Percentiles rank a stretch among this genome's conserved stretches.
These are phyloP conservation scores for Blastocystis hominis DNA, from an alignment of 352 stramenopile species.

Conservation along the genomic window DNA sequence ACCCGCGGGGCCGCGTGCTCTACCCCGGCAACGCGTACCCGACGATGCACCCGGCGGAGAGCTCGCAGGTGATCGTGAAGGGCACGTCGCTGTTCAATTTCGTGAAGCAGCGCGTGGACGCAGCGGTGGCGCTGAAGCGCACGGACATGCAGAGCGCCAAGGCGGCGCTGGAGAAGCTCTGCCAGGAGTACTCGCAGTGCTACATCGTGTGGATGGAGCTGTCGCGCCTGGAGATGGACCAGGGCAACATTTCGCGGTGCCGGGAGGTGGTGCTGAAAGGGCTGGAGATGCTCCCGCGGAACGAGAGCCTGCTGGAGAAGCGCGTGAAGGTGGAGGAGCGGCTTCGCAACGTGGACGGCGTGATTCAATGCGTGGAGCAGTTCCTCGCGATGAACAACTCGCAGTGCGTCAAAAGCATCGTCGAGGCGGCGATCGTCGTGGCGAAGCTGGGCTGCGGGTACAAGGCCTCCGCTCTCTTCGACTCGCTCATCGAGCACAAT, in stretches of 20 bases:
- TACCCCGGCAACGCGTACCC: not conserved
- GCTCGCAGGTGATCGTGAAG: not conserved
- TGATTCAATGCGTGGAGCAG: not conserved
- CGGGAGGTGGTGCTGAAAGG: constrained; percentile 2
- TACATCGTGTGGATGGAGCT: constrained; percentile 18
- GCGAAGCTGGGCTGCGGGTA: constrained; percentile 8
- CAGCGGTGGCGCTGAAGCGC: not conserved
- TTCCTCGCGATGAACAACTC: not conserved
- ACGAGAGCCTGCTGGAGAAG: constrained; percentile 44
- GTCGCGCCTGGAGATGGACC: constrained; percentile 20
- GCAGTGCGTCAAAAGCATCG: not conserved
- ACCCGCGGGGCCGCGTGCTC: no score
- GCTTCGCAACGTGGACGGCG: not conserved
- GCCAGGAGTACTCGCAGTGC: constrained; percentile 1
- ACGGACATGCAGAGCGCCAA: not conserved
- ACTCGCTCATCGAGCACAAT: not conserved
- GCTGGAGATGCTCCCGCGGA: not conserved
- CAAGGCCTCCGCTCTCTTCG: not conserved
- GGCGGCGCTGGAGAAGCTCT: not conserved
- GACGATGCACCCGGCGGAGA: not conserved
- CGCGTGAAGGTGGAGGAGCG: constrained; percentile 45
- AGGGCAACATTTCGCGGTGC: not conserved
- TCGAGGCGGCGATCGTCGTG: not conserved
- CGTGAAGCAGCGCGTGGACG: constrained; percentile 11
- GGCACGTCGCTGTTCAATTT: not conserved